Base-by-base conservation (phyloP, 169 alveolate species). In the Plasmodium blacklocki region DNA sequence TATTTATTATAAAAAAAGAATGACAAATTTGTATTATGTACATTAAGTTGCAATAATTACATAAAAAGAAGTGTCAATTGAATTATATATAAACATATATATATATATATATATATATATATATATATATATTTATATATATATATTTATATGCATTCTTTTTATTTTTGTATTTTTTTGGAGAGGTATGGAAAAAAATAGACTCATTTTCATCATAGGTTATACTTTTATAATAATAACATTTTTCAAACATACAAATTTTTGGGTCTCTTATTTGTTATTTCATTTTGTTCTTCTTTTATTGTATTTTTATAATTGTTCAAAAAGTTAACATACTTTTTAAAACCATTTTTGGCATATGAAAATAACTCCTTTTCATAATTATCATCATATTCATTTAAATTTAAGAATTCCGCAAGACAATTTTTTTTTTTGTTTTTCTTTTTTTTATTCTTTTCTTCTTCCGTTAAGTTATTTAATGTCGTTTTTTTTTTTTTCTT, bases 291-390 rank as follows among this genome's bases (percentile, higher is more conserved):
- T 3, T 18, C 45, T 72, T 54, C 68, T 23, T 19, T 60, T 19
- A 19, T 18, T 4, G 72, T 67, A 19, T 23, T 26, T 66, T 80
- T 59, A 59, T 80, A 80, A 56, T 80, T 80, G 67, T 80, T 80
- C 58, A 68, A 52, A 80, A 80, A 67, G 18, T 11, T 54, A n/a
- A 67, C 14, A n/a, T 80, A 80, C 23, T 80, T 80, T n/a, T 80
- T 50, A 18, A 80, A 21, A 0, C 90, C 90, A 12, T 47, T 67
- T 11, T 18, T 56, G 18, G 90, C 90, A 60, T 67, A 80, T 14
- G 58, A 15, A 19, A 43, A 21, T n/a, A 80, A 49, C 49, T 80
- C 74, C 12, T 68, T 80, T 59, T 80, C 90, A 49, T 29, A 43
- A 2, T 15, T 49, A 45, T 80, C 64, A 18, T 50, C 21, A 60